Percentiles rank a stretch among this genome's conserved stretches.
Evolutionary conservation across 1,284 basidiomycete species (phyloP).

Genomic region (Anthracocystis panici-leucophaei): DNA sequence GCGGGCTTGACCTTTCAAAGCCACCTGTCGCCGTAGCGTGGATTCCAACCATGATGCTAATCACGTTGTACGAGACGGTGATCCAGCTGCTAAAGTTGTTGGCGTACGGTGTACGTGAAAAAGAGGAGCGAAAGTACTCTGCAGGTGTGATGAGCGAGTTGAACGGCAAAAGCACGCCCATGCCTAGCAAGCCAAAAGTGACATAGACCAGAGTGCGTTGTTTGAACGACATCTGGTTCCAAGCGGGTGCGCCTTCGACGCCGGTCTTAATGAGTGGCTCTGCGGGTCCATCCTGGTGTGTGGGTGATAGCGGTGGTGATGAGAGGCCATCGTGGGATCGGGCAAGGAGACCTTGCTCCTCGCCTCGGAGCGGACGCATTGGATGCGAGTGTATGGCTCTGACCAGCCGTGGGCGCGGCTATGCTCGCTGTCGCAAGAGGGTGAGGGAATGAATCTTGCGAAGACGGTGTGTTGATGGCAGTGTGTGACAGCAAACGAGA

Average conservation of each 20-base stretch:
- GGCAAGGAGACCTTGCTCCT: constrained; percentile 47
- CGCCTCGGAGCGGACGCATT: constrained; percentile 42
- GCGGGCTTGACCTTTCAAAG: constrained; percentile 46
- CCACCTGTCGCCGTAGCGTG: constrained; percentile 52
- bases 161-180: constrained; percentile 52
- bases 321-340: constrained; percentile 21
- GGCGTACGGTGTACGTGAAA: constrained; percentile 43
- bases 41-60: constrained; percentile 59
- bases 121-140: constrained; percentile 61
- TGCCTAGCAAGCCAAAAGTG: constrained; percentile 50
- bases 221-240: constrained; percentile 30
- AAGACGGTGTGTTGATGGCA: not conserved
- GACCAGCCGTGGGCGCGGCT: not conserved
- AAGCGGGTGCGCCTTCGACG: constrained; percentile 48
- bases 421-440: no score
- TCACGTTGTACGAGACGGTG: constrained; percentile 55
- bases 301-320: constrained; percentile 22
- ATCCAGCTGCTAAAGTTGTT: constrained; percentile 64
- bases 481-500: not conserved
- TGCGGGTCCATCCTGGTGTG: constrained; percentile 29
- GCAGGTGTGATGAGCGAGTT: constrained; percentile 65
- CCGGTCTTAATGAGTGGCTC: constrained; percentile 49
- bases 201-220: constrained; percentile 41
- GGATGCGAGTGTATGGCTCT: constrained; percentile 35
- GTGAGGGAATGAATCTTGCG: not conserved